Percentiles rank a stretch among this genome's conserved stretches.
These are phyloP conservation scores for Hericium coralloides DNA, from an alignment of 768 basidiomycete genomes.

Conservation along the genomic window DNA sequence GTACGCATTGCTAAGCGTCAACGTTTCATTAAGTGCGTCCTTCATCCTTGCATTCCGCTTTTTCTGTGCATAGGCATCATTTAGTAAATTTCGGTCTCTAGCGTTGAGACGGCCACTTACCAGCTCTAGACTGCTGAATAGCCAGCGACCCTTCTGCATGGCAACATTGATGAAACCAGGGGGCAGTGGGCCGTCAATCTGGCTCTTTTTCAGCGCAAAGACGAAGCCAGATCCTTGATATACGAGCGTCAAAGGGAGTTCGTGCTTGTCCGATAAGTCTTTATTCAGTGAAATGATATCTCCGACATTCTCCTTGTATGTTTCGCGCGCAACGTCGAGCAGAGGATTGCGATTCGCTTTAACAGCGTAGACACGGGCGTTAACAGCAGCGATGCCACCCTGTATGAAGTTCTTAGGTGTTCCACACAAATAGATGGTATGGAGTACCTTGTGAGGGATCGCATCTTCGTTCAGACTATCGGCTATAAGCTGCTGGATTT, in stretches of 20 bases:
- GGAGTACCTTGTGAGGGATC: constrained; percentile 46
- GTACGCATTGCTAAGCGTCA: constrained; percentile 78
- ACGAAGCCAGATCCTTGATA: constrained; percentile 73
- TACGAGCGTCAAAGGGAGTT: constrained; percentile 53
- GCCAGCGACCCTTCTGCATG: constrained; percentile 59
- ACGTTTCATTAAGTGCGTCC: constrained; percentile 83
- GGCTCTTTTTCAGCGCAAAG: constrained; percentile 59
- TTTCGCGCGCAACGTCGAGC: constrained; percentile 91
- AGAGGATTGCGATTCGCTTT: constrained; percentile 75
- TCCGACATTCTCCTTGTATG: constrained; percentile 86
- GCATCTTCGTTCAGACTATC: constrained; percentile 68
- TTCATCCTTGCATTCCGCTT: constrained; percentile 86
- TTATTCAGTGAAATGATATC: constrained; percentile 73
- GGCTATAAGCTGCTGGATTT: constrained; percentile 51
- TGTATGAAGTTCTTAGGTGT: constrained; percentile 18
- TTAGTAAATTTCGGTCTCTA: not conserved
- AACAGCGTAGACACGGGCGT: constrained; percentile 84
- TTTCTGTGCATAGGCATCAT: constrained; percentile 38
- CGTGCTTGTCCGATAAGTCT: constrained; percentile 50
- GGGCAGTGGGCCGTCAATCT: constrained; percentile 58
- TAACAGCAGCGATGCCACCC: constrained; percentile 68
- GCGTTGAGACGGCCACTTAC: constrained; percentile 31
- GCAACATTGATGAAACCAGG: constrained; percentile 61
- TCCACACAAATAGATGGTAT: not conserved
- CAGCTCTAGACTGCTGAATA: constrained; percentile 76